phyloP scores from a whole-genome alignment of 306 rosid genomes.

The Alnus rubra region DNA sequence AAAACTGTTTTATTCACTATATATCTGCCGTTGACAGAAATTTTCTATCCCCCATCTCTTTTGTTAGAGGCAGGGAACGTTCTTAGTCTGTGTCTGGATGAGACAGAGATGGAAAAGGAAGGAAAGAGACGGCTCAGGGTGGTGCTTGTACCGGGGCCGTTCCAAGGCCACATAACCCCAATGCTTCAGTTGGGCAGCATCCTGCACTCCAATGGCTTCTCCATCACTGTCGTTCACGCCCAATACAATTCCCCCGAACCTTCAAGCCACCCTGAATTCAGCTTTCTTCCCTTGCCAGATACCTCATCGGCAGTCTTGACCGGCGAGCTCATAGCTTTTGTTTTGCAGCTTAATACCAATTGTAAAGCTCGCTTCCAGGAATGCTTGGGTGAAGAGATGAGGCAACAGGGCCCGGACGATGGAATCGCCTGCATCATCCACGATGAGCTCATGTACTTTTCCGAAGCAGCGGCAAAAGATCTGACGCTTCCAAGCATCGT shows the following conservation, averaged over 20 bases:
- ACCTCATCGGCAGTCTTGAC: conserved; percentile 28
- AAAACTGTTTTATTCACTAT: too few relatives aligned
- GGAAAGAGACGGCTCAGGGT: conserved; percentile 9
- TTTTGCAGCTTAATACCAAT: conserved; percentile 14
- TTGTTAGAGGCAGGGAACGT: too few relatives aligned
- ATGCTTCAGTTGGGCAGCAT: conserved; percentile 43
- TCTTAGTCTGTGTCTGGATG: too few relatives aligned
- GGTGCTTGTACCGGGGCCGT: conserved; percentile 34
- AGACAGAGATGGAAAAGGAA: conserved; percentile 23
- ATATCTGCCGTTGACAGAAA: too few relatives aligned
- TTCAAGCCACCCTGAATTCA: conserved; percentile 35
- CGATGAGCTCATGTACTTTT: conserved; percentile 35
- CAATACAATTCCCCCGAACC: conserved; percentile 39
- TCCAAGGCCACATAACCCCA: conserved; percentile 44
- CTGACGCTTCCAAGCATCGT: conserved; percentile 31
- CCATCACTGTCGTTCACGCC: conserved; percentile 42
- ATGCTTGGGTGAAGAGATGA: conserved; percentile 7
- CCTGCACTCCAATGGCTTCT: conserved; percentile 48
- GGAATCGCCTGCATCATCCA: conserved; percentile 38
- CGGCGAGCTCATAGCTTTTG: background rate
- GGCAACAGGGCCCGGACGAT: conserved; percentile 12
- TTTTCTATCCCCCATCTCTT: too few relatives aligned
- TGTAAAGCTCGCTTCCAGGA: conserved; percentile 31
- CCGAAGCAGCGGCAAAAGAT: conserved; percentile 30
- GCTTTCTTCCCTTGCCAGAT: conserved; percentile 35